Conservation (phyloP, 208 protist genomes). For the Leishmania braziliensis region DNA sequence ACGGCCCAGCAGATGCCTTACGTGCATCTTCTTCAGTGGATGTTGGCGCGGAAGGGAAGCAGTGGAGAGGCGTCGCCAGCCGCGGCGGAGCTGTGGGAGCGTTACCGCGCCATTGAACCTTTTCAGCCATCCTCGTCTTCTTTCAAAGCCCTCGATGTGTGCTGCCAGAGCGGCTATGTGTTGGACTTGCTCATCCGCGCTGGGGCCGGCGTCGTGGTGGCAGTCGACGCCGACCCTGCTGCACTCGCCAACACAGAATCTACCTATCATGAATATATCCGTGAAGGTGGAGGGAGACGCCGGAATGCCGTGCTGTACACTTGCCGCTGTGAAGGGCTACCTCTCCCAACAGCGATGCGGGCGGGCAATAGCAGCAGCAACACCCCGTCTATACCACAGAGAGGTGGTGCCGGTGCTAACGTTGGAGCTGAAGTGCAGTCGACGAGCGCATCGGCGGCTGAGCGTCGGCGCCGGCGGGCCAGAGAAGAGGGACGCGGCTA, state of each 20-base stretch:
- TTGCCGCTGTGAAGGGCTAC: slow-evolving; percentile 30
- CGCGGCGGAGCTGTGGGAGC: slow-evolving; percentile 35
- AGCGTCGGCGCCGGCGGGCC: slow-evolving; percentile 30
- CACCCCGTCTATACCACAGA: not conserved
- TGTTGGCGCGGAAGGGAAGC: slow-evolving; percentile 22
- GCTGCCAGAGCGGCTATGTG: slow-evolving; percentile 74
- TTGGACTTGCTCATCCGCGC: slow-evolving; percentile 70
- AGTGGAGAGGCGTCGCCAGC: not conserved
- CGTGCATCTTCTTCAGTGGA: slow-evolving; percentile 83
- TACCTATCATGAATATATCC: slow-evolving; percentile 63
- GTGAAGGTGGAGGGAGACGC: slow-evolving; percentile 32
- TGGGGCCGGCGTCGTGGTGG: slow-evolving; percentile 52
- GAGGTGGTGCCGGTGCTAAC: not conserved
- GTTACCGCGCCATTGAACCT: slow-evolving; percentile 43
- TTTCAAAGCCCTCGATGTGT: slow-evolving; percentile 74
- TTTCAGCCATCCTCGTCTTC: slow-evolving; percentile 31
- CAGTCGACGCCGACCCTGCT: slow-evolving; percentile 40
- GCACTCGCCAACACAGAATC: slow-evolving; percentile 65
- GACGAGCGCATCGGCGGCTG: slow-evolving; percentile 25
- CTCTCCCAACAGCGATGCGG: slow-evolving; percentile 1
- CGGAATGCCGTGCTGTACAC: slow-evolving; percentile 18
- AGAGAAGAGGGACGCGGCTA: slow-evolving; percentile 30
- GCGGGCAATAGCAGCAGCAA: not conserved
- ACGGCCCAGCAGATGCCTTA: slow-evolving; percentile 71
- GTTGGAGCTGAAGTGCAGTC: not conserved